Evolutionary conservation across 192 early-diverging fungal genomes (phyloP).

Genomic region (Backusella luteola): DNA sequence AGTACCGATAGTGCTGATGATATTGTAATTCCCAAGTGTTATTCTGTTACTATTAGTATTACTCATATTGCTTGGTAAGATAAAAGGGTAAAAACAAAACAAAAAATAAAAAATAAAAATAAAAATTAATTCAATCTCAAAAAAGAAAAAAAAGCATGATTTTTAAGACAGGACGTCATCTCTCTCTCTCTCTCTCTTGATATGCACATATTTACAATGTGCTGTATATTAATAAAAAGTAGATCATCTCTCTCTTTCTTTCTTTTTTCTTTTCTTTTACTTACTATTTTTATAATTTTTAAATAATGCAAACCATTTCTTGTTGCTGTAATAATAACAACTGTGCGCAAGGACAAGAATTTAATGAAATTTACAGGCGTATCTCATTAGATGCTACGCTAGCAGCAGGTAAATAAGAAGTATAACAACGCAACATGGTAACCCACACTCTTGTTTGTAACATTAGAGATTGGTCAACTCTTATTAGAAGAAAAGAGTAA

Average conservation of each 20-base stretch:
- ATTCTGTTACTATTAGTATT: constrained; percentile 22
- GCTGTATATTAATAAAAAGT: background rate
- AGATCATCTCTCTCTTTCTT: background rate
- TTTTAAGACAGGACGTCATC: background rate
- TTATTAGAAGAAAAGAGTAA: background rate
- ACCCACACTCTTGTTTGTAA: background rate
- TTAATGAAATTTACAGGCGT: constrained; percentile 3
- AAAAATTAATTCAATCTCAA: background rate
- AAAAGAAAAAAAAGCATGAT: background rate
- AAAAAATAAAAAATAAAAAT: background rate
- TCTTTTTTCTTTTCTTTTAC: background rate
- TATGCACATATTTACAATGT: background rate
- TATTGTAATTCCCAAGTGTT: constrained; percentile 87
- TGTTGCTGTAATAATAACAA: constrained; percentile 10
- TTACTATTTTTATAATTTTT: background rate
- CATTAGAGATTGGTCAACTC: constrained; percentile 5
- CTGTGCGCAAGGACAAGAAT: background rate
- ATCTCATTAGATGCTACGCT: constrained; percentile 6
- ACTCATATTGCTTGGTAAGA: background rate
- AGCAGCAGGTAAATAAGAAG: constrained; percentile 11
- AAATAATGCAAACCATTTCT: background rate
- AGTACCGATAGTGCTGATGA: constrained; percentile 93
- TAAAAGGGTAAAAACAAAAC: background rate
- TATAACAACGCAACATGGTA: background rate
- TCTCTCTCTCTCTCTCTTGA: background rate